Percentiles rank a stretch among this genome's conserved stretches.
Evolutionary conservation across 2,329 filamentous ascomycete genomes (phyloP).

Genomic region (Pseudogymnoascus sp.): DNA sequence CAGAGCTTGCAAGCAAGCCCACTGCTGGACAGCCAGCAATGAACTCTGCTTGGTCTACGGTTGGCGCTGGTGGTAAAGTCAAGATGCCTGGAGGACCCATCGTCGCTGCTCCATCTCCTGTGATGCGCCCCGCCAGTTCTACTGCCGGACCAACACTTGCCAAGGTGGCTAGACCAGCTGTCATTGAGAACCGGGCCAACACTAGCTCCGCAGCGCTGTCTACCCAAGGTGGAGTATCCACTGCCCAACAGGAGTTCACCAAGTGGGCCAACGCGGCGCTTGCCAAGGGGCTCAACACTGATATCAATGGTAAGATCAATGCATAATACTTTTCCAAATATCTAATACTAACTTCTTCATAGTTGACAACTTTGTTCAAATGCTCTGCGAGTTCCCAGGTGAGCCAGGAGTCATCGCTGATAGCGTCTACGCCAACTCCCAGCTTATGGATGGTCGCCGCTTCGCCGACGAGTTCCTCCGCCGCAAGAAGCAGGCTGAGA

Average conservation of each 20-base stretch:
- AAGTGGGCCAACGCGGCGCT: constrained; percentile 86
- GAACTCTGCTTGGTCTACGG: constrained; percentile 79
- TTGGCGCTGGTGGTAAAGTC: constrained; percentile 87
- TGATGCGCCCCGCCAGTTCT: constrained; percentile 34
- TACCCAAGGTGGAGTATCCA: constrained; percentile 27
- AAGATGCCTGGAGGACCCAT: constrained; percentile 63
- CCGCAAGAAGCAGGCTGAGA: constrained; percentile 87
- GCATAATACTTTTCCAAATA: background rate
- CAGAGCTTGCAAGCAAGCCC: constrained; percentile 81
- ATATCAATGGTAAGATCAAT: constrained; percentile 55
- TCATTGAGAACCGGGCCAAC: constrained; percentile 34
- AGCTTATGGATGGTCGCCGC: constrained; percentile 84
- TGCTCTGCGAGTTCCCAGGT: constrained; percentile 67
- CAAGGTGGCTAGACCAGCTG: constrained; percentile 48
- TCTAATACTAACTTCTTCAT: background rate
- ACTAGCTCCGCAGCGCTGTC: constrained; percentile 41
- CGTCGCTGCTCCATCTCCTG: constrained; percentile 39
- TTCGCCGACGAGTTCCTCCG: constrained; percentile 94
- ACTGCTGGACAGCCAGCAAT: constrained; percentile 38
- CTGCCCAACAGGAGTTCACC: constrained; percentile 82
- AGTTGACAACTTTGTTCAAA: constrained; percentile 68
- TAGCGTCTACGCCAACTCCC: constrained; percentile 78
- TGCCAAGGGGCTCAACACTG: constrained; percentile 62
- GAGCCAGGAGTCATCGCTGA: constrained; percentile 82
- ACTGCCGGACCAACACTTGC: constrained; percentile 31